phyloP scores from a whole-genome alignment of 2,329 filamentous ascomycete genomes.

The Cladosporium sp. region DNA sequence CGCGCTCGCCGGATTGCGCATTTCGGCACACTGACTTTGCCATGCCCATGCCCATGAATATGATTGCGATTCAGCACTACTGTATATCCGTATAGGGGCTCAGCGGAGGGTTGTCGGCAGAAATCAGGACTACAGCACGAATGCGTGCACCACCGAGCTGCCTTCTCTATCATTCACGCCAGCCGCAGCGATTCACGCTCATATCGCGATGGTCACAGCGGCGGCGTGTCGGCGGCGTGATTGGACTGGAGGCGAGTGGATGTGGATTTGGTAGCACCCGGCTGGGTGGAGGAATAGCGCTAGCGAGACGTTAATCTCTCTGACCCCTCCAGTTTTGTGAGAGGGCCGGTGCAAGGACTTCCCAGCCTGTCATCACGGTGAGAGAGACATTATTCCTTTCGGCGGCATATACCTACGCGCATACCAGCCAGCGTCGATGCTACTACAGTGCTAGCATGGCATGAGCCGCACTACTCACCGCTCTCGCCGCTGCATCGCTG shows the following conservation, averaged over 20 bases:
- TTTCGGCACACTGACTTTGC: conserved; percentile 3
- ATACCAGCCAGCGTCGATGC: neutral
- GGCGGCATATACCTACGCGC: neutral
- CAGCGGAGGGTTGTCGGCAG: neutral
- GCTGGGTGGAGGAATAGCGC: neutral
- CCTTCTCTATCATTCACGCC: neutral
- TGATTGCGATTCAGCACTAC: neutral
- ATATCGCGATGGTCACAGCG: conserved; percentile 1
- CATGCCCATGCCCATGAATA: neutral
- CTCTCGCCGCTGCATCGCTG: neutral
- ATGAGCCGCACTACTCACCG: neutral
- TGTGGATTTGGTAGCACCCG: neutral
- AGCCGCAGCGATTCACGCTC: neutral
- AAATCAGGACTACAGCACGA: neutral
- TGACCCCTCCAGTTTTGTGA: conserved; percentile 10
- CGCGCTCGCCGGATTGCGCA: neutral
- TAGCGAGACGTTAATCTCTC: conserved; percentile 1
- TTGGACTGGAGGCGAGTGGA: neutral
- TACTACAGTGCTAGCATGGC: too few species aligned
- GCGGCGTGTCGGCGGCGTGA: neutral
- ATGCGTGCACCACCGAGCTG: neutral
- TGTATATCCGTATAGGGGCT: neutral
- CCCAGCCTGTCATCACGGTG: conserved; percentile 16
- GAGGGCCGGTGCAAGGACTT: neutral
- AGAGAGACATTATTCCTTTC: neutral